phyloP scores from a whole-genome alignment of 2,329 filamentous ascomycete species.

The Calonectria pteridis region DNA sequence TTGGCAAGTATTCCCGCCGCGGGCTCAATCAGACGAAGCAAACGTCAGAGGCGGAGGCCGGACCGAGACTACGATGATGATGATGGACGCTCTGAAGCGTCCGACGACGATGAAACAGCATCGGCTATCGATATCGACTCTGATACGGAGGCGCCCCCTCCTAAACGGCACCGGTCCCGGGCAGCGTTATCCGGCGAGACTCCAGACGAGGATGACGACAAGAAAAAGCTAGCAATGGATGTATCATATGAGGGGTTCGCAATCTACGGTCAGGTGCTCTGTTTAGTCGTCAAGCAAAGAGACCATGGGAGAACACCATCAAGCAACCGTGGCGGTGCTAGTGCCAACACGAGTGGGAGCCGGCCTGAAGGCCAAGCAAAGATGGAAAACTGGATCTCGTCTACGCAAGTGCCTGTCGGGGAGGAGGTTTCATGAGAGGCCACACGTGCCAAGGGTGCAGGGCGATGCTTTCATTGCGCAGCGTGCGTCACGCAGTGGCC shows the following conservation, averaged over 20 bases:
- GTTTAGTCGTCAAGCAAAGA: conserved; percentile 86
- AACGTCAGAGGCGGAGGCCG: conserved; percentile 44
- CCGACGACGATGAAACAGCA: conserved; percentile 51
- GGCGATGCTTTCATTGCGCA: conserved; percentile 17
- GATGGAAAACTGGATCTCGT: conserved; percentile 89
- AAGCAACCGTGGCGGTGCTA: conserved; percentile 45
- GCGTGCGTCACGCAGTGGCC: conserved; percentile 22
- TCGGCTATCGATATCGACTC: conserved; percentile 55
- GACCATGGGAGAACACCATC: conserved; percentile 63
- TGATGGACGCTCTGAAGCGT: conserved; percentile 47
- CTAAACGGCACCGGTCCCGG: conserved; percentile 58
- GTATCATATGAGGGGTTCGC: conserved; percentile 95
- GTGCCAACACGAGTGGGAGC: conserved; percentile 40
- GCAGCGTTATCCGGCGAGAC: conserved; percentile 41
- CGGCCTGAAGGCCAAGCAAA: conserved; percentile 69
- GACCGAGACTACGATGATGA: conserved; percentile 50
- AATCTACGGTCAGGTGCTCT: conserved; percentile 93
- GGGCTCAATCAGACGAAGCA: conserved; percentile 39
- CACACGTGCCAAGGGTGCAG: not conserved
- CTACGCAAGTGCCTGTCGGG: conserved; percentile 74
- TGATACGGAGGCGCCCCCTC: conserved; percentile 56
- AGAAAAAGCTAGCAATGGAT: conserved; percentile 90
- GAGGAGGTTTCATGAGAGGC: conserved; percentile 48
- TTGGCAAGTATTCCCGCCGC: conserved; percentile 52
- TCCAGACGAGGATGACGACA: conserved; percentile 70